Base-by-base conservation (phyloP, 2,329 filamentous ascomycete species). In the Geosmithia flava region DNA sequence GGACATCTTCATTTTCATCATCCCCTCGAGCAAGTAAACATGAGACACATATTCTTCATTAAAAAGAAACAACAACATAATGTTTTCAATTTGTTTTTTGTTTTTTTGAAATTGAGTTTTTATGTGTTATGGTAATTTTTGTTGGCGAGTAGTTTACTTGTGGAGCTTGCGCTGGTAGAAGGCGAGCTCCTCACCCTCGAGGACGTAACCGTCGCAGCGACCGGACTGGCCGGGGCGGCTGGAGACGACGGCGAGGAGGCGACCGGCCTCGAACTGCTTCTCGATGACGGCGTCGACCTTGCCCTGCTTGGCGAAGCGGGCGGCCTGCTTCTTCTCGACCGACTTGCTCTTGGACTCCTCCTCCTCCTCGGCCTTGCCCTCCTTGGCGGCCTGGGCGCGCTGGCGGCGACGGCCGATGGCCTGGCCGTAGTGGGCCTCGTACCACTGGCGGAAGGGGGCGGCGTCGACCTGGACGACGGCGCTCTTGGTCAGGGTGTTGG, bases 121-220 rank as follows among this genome's bases (percentile, higher is more conserved):
- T 27, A 8, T 27, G 8, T 27, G 23, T 5, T 27, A 27, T 27
- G 8, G 23, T n/a, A n/a, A 27, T 5, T 27, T 27, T 27, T 33
- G 33, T 11, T 6, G 29, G 29, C 33, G 33, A 37, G 33, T 6
- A 6, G 33, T 79, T 78, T 96, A 97, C 82, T 95, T 97, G 83
- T 93, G 87, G 73, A 97, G 88, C 76, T 90, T 90, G 78, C 87
- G 87, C 85, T 95, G 90, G 88, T 98, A 98, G 87, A 98, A 98
- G 72, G 90, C 89, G 66, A 98, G 81, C 83, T 98, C 93, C 74
- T 98, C 93, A 65, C 93, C 93, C 84, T 98, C 93, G 59, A 98
- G 80, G 71, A 98, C 84, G 80, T 98, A 98, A 59, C 93, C 93
- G 70, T 98, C 93, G 64, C 80, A 82, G 74, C 93, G 89, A 65